Percentiles rank a stretch among this genome's conserved stretches.
Evolutionary conservation across 805 yeast genomes (phyloP).

Genomic region (Yarrowia keelungensis): DNA sequence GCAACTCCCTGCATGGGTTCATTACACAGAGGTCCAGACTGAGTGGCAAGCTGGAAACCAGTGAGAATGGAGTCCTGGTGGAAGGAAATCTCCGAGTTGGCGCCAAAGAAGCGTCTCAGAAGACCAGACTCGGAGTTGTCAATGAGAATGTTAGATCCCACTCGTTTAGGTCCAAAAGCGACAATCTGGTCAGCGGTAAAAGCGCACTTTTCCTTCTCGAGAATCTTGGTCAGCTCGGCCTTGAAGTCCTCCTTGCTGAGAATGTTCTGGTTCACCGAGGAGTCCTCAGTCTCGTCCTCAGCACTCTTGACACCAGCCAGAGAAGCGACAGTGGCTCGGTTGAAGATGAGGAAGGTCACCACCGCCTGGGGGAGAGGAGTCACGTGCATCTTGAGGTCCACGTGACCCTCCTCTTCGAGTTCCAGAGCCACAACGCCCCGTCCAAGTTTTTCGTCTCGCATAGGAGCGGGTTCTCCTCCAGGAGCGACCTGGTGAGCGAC

Average conservation of each 20-base stretch:
- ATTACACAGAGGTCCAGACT: conserved; percentile 85
- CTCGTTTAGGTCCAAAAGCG: conserved; percentile 77
- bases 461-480: conserved; percentile 40
- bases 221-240: not conserved
- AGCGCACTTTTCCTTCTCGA: conserved; percentile 13
- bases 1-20: conserved; percentile 89
- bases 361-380: conserved; percentile 63
- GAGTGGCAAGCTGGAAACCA: conserved; percentile 83
- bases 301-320: conserved; percentile 45
- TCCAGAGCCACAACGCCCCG: conserved; percentile 53
- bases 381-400: conserved; percentile 54
- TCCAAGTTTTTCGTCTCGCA: conserved; percentile 16
- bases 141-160: conserved; percentile 76
- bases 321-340: conserved; percentile 34
- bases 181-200: conserved; percentile 54
- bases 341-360: conserved; percentile 39
- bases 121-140: conserved; percentile 51
- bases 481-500: conserved; percentile 55
- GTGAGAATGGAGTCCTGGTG: conserved; percentile 71
- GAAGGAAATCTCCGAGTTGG: not conserved
- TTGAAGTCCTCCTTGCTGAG: conserved; percentile 13
- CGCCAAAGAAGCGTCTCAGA: conserved; percentile 12
- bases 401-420: conserved; percentile 54
- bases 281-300: conserved; percentile 44
- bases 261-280: conserved; percentile 44